Conservation (phyloP, 1,284 basidiomycete genomes). For the Naganishia liquefaciens region DNA sequence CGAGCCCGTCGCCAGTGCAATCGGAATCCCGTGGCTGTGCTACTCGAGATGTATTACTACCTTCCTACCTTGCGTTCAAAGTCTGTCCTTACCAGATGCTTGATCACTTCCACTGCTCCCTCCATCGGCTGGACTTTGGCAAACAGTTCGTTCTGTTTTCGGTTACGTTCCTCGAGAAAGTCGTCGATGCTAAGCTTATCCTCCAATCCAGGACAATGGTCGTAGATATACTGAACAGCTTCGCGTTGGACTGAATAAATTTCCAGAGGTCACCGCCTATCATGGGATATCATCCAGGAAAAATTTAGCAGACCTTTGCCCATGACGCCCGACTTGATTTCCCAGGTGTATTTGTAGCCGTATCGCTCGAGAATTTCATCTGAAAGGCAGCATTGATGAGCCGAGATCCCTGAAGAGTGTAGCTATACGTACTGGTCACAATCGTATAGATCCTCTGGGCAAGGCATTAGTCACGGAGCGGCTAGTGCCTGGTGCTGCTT, state of each 20-base stretch:
- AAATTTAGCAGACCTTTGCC: conserved; percentile 46
- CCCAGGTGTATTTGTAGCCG: conserved; percentile 51
- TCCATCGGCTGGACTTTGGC: conserved; percentile 49
- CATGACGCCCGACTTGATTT: conserved; percentile 54
- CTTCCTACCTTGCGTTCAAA: background rate
- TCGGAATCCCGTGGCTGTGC: conserved; percentile 49
- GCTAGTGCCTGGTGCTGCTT: background rate
- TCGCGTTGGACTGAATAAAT: conserved; percentile 39
- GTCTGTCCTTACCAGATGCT: conserved; percentile 43
- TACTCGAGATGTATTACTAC: conserved; percentile 19
- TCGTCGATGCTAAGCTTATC: conserved; percentile 49
- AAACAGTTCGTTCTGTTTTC: conserved; percentile 48
- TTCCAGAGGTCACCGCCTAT: background rate
- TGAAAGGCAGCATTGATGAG: conserved; percentile 33
- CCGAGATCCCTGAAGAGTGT: background rate
- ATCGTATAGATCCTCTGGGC: conserved; percentile 50
- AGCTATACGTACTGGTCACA: conserved; percentile 38
- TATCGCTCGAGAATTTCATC: conserved; percentile 51
- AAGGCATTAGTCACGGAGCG: background rate
- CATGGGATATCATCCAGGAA: background rate
- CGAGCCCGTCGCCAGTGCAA: conserved; percentile 53
- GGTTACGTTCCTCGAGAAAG: conserved; percentile 48
- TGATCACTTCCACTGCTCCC: conserved; percentile 50
- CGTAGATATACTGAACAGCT: conserved; percentile 48
- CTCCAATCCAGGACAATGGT: conserved; percentile 47